Conservation (phyloP, 2,329 filamentous ascomycete genomes). For the Aspergillus awamori region DNA sequence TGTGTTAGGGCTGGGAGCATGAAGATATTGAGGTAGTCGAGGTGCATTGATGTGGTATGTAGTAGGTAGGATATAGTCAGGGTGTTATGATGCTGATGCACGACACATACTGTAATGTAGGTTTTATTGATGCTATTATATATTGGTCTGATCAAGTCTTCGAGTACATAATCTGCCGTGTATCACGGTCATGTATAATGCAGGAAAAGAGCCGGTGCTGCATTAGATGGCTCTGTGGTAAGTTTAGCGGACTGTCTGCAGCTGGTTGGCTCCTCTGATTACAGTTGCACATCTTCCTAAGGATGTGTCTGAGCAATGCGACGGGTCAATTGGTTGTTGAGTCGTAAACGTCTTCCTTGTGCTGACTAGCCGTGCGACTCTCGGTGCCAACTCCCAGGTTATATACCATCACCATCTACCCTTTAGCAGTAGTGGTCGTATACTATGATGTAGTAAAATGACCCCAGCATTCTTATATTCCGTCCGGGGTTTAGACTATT, state of each 20-base stretch:
- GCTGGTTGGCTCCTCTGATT: not conserved
- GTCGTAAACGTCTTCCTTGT: not conserved
- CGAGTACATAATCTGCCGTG: no score
- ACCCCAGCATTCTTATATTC: not conserved
- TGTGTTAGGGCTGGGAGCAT: conserved; percentile 16
- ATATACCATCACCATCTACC: not conserved
- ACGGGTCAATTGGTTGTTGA: not conserved
- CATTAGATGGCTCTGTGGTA: not conserved
- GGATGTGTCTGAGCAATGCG: not conserved
- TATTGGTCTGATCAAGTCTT: no score
- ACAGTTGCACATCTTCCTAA: not conserved
- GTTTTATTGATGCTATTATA: no score
- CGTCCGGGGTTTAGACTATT: not conserved
- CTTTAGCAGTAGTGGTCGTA: no score
- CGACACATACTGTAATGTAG: no score
- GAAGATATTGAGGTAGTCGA: conserved; percentile 5
- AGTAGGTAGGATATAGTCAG: no score
- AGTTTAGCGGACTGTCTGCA: not conserved
- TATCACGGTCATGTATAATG: not conserved
- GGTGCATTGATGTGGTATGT: conserved; percentile 7
- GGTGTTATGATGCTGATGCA: no score
- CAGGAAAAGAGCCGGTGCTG: not conserved
- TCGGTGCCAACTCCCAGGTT: not conserved
- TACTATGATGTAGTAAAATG: no score
- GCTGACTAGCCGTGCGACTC: not conserved